Conservation (phyloP, 2,329 filamentous ascomycete genomes). For the Claviceps arundinis region DNA sequence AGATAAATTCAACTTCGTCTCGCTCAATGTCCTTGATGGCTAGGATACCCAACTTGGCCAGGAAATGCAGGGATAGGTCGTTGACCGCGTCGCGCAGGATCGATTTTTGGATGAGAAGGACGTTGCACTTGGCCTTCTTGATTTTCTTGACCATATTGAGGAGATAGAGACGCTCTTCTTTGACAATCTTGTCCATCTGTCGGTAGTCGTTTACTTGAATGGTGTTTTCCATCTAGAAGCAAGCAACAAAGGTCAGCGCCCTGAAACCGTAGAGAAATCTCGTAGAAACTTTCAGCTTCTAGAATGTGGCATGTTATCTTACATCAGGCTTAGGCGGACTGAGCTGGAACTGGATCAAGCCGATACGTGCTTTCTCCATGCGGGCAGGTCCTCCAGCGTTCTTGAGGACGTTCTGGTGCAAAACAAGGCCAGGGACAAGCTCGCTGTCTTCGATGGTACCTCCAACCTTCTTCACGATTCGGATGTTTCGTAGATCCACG, state of each 20-base stretch:
- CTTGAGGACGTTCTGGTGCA: conserved; percentile 89
- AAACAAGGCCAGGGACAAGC: conserved; percentile 84
- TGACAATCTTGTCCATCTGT: conserved; percentile 99
- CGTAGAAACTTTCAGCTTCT: not conserved
- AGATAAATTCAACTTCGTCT: conserved; percentile 97
- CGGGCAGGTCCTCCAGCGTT: conserved; percentile 77
- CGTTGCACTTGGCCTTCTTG: conserved; percentile 99
- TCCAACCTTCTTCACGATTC: conserved; percentile 93
- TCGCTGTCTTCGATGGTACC: conserved; percentile 98
- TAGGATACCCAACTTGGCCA: conserved; percentile 91
- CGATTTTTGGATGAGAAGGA: conserved; percentile 95
- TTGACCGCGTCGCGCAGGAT: conserved; percentile 97
- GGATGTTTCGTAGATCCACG: conserved; percentile 90
- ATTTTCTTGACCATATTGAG: conserved; percentile 99
- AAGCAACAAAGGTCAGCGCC: not conserved
- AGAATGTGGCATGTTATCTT: conserved; percentile 21
- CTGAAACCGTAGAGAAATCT: not conserved
- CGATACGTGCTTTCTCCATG: conserved; percentile 96
- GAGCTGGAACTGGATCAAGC: conserved; percentile 95
- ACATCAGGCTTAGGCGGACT: conserved; percentile 95
- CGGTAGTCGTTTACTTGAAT: conserved; percentile 99
- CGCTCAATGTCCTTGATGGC: conserved; percentile 96
- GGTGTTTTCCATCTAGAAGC: conserved; percentile 84
- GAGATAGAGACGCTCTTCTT: conserved; percentile 95
- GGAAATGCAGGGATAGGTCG: conserved; percentile 91